Evolutionary conservation across 176 grass and related monocot species (phyloP), one percentile per base, ranked within the genome.

Genomic region (Chrysopogon serrulatus): DNA sequence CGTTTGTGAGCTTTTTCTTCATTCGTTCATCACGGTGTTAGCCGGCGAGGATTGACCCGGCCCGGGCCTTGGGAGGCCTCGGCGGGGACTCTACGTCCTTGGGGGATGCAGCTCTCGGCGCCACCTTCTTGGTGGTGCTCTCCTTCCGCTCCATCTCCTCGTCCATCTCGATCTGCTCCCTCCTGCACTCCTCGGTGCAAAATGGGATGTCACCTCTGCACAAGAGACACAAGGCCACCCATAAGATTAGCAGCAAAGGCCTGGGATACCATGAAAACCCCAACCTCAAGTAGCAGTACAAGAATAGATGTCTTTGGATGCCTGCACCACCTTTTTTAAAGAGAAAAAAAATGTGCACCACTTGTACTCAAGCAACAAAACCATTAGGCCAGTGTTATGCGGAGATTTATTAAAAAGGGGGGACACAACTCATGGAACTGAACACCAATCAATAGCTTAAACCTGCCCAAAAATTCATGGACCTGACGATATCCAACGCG

Each of bases 151-250:
- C 91, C 61, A 70, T 34, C 40, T 77, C 85, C 49, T 88, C 91
- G 82, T 93, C 91, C 62, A 79, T 87, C 4, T 93, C 88, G 33
- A 93, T 93, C 88, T 93, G 91, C 78, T 90, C 91, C 56, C 33
- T 82, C 91, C 91, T 74, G 78, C 91, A 93, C 68, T 88, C 88
- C 85, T 90, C 88, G 74, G 85, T 90, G 76, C 91, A 93, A 79
- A 93, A 93, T 19, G 91, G 88, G 36, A 85, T 88, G 82, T 90
- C 88, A 44, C 91, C 91, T 71, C 91, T 93, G 88, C 85, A 12
- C 18, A 28, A 30, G 61, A 48, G 1, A 73, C 41, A 51, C 44
- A 62, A 65, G 3, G 21, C 13, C 28, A 33, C 15, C 37, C 42
- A 47, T 62, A 8, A 23, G 35, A 71, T 44, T 71, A 35, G 17